phyloP scores from a whole-genome alignment of 805 yeast species.

The Pichia heedii region DNA sequence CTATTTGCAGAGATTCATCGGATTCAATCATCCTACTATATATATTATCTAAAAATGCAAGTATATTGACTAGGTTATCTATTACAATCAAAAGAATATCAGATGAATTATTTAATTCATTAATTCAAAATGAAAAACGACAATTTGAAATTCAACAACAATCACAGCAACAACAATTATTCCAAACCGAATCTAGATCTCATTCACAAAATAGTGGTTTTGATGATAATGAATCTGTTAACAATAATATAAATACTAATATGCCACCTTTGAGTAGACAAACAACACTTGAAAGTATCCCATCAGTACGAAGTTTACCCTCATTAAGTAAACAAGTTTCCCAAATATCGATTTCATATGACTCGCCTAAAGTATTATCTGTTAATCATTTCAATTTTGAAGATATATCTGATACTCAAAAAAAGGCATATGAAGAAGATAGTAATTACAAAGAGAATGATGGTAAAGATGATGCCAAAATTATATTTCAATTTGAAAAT shows the following conservation, averaged over 20 bases:
- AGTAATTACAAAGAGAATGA: background rate
- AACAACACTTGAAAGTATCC: slow-evolving; percentile 9
- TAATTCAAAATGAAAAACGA: slow-evolving; percentile 4
- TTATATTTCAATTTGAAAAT: slow-evolving; percentile 27
- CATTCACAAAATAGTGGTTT: background rate
- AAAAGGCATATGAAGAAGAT: background rate
- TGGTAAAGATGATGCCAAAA: background rate
- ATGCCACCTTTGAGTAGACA: slow-evolving; percentile 11
- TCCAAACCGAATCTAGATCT: background rate
- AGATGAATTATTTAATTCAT: slow-evolving; percentile 15
- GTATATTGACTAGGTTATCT: slow-evolving; percentile 30
- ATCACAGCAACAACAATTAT: background rate
- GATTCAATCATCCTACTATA: slow-evolving; percentile 48
- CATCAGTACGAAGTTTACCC: slow-evolving; percentile 7
- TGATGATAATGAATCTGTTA: background rate
- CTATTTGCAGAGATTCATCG: slow-evolving; percentile 40
- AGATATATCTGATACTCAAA: slow-evolving; percentile 13
- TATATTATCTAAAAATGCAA: slow-evolving; percentile 36
- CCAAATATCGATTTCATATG: slow-evolving; percentile 8
- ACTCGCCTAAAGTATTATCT: slow-evolving; percentile 9
- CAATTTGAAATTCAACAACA: slow-evolving; percentile 3
- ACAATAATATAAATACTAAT: slow-evolving; percentile 2
- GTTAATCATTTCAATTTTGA: slow-evolving; percentile 5
- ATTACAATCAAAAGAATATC: slow-evolving; percentile 26
- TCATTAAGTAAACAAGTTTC: slow-evolving; percentile 6